These are phyloP conservation scores for Didymella exigua DNA, from an alignment of 2,329 filamentous ascomycete species.

Conservation along the genomic window DNA sequence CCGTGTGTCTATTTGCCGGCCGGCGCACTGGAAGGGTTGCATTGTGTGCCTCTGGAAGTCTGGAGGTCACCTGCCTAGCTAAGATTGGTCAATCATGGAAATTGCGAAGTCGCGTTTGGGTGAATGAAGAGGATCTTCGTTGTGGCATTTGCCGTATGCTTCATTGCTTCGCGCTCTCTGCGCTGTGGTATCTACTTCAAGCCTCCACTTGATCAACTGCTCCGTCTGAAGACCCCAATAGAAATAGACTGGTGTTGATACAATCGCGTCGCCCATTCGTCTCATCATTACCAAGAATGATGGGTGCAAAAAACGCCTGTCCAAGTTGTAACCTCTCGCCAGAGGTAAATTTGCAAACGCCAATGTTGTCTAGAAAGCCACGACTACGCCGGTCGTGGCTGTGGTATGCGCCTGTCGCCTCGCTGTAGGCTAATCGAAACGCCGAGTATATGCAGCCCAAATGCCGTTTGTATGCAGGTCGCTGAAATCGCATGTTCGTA, in stretches of 20 bases:
- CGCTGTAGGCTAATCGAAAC: conserved; percentile 36
- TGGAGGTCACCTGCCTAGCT: not conserved
- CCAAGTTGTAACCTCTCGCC: conserved; percentile 25
- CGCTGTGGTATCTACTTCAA: conserved; percentile 31
- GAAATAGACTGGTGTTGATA: conserved; percentile 24
- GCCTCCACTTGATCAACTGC: conserved; percentile 10
- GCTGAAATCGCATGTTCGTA: conserved; percentile 42
- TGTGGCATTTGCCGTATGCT: conserved; percentile 18
- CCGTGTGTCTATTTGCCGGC: conserved; percentile 2
- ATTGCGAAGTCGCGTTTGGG: not conserved
- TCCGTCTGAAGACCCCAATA: conserved; percentile 10
- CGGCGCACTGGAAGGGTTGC: not conserved
- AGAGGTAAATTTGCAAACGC: conserved; percentile 33
- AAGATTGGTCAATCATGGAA: not conserved
- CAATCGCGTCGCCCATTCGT: conserved; percentile 22
- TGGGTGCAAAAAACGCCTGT: conserved; percentile 28
- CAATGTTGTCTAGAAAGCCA: conserved; percentile 32
- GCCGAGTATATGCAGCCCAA: conserved; percentile 44
- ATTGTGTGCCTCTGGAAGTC: conserved; percentile 7
- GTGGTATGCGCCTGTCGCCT: conserved; percentile 43
- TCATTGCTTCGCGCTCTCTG: conserved; percentile 24
- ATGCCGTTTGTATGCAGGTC: conserved; percentile 43
- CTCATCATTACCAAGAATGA: conserved; percentile 28
- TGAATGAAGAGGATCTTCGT: not conserved
- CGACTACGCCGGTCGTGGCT: conserved; percentile 34